Evolutionary conservation across 768 basidiomycete species (phyloP), one percentile per base, ranked within the genome.

Genomic region (Pseudohyphozyma bogoriensis): DNA sequence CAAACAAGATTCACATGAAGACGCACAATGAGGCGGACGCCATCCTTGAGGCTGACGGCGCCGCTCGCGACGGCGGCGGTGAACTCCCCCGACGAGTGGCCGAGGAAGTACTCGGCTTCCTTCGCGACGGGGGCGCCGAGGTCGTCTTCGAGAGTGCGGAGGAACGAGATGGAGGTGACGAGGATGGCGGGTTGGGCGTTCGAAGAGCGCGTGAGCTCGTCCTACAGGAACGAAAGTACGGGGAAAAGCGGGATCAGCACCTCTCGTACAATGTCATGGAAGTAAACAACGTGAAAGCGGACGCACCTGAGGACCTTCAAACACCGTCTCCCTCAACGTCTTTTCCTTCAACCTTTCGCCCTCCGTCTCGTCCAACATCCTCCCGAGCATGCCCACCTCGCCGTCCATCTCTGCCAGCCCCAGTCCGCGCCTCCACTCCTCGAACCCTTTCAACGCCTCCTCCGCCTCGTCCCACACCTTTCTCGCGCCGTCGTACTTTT

Each of bases 151-250:
- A 71, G 58, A 10, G 65, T 60, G 10, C 69, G 66, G 12, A 68
- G 61, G 55, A 71, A 62, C 2, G 67, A 65, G 57, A 67, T 60
- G n/a, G 67, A 66, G 16, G 70, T 71, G 55, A 71, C 58, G 39
- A 66, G 53, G 24, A 71, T 71, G 28, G 70, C 70, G 3, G 70
- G 70, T 56, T 71, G 70, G 1, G 68, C 62, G 56, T 68, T 71
- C 12, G 69, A 68, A 0, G 68, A 68, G 11, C 63, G 58, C 0
- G 67, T 71, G 24, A 71, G 60, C 54, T 62, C 62, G 49, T 68
- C 62, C 67, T 71, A n/a, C n/a, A 59, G 22, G 13, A 42, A 1
- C 12, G 8, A 31, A 39, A 53, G 18, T 18, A 16, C 8, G 16
- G 36, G 2, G 51, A 39, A 51, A n/a, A n/a, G n/a, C n/a, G n/a